Evolutionary conservation across 108 stramenopile species (phyloP), one percentile per base, ranked within the genome.

Genomic region (Fragilariopsis cylindrus): DNA sequence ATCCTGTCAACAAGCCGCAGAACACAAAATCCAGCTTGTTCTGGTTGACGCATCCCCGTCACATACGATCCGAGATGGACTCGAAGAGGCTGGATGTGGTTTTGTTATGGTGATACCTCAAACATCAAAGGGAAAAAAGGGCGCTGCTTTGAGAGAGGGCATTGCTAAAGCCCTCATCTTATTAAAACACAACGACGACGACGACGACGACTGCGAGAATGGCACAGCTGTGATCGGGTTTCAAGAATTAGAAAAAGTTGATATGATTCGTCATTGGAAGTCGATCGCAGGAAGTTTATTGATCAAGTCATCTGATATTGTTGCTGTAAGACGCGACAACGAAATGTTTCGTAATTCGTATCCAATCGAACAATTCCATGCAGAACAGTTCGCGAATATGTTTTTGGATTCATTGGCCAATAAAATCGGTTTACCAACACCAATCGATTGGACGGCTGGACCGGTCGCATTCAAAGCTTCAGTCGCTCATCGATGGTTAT

Each of bases 341-440:
- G 48, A 64, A 39, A 56, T 66, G 18, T 89, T 89, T 69, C 76
- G 65, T 60, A 41, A 62, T 60, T 79, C 74, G 3, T 89, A 89
- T 79, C 88, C 88, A 4, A 84, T 84, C n/a, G 88, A 89, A 65
- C 88, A 89, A 71, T 89, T 82, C 57, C 88, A 89, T 48, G 83
- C 82, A 39, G 88, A 89, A 57, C 67, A 70, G 4, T 89, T 78
- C 77, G 86, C 75, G 48, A 89, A 85, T 55, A 44, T 84, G 18
- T 83, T 85, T 48, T 78, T 89, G 43, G 66, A 85, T 75, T 49
- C 80, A 8, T 60, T 87, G 15, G 82, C 71, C 49, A 69, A 64
- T 40, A 67, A 77, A 9, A 50, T 68, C 54, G 68, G 63, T 50
- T 48, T 72, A 3, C 54, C 80, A 44, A 19, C 19, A 57, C 63